Conservation (phyloP, 345 rosid species). For the Hibiscus syriacus region DNA sequence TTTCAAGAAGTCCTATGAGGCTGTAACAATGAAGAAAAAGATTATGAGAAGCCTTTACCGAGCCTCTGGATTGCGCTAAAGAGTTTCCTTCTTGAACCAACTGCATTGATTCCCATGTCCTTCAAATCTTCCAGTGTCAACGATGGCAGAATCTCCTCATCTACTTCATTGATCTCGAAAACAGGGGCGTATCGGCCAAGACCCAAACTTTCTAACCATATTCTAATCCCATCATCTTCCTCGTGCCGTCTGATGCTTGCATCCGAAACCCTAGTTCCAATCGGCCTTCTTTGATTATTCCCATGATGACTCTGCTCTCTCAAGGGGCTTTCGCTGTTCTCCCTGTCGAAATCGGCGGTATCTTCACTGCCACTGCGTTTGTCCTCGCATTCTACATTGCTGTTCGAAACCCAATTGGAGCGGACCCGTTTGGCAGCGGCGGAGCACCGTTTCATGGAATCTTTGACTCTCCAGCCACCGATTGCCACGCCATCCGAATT, state of each 20-base stretch:
- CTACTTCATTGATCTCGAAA: slow-evolving; percentile 80
- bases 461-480: slow-evolving; percentile 64
- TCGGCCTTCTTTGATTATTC: too few species aligned
- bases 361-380: slow-evolving; percentile 50
- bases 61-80: slow-evolving; percentile 71
- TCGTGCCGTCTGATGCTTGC: too few species aligned
- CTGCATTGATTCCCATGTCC: slow-evolving; percentile 86
- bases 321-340: slow-evolving; percentile 57
- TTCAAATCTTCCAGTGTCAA: slow-evolving; percentile 80
- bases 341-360: slow-evolving; percentile 47
- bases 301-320: slow-evolving; percentile 49
- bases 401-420: slow-evolving; percentile 47
- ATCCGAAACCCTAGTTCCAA: too few species aligned
- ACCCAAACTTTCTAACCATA: slow-evolving; percentile 59
- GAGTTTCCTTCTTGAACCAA: slow-evolving; percentile 82
- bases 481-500: slow-evolving; percentile 49
- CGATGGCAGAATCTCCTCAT: slow-evolving; percentile 73
- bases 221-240: slow-evolving; percentile 44
- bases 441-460: slow-evolving; percentile 33
- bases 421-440: slow-evolving; percentile 43
- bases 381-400: slow-evolving; percentile 34
- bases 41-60: slow-evolving; percentile 60
- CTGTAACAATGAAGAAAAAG: slow-evolving; percentile 7
- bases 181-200: slow-evolving; percentile 66
- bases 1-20: too few species aligned